Evolutionary conservation across 257 asterid species (phyloP), one percentile per base, ranked within the genome.

Genomic region (Thymus quinquecostatus): DNA sequence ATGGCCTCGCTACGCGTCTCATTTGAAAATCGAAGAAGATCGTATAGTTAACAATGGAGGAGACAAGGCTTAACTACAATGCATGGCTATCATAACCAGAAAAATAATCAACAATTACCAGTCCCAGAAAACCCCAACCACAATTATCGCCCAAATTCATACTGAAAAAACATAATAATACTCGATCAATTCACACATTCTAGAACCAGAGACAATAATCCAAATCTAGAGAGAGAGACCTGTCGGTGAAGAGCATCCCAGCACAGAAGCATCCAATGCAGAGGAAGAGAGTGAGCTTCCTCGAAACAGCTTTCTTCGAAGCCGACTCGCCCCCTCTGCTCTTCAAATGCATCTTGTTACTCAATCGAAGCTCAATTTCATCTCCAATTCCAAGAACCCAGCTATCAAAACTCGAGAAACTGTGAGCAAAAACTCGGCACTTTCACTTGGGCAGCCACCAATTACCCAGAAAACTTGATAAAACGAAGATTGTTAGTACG

Each of bases 241-340:
- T 87, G 87, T 87, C 89, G 69, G 95, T 89, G 89, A 87, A 89
- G 79, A 91, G 86, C 97, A 91, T 91, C 79, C 97, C 97, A 63
- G 78, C 88, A 75, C 89, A 91, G 70, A 91, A 89, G 74, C 92
- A 91, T 68, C 87, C 87, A 73, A 91, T 63, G 78, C 97, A 89
- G 3, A 91, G 90, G 38, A 84, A 79, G 70, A 89, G 14, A 5
- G 95, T 80, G 64, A 89, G 66, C 69, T 81, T 91, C 59, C 85
- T 84, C 11, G 95, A 78, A 64, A 87, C 58, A 29, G 54, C 74
- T 38, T 69, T 73, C 70, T 65, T 90, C 33, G 76, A 65, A 83
- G 81, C 59, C 45, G 89, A 79, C 65, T 84, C 94, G 14, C 43
- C 62, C 78, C 88, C 96, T 78, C 86, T 86, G 79, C 80, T 84